Evolutionary conservation across 495 filamentous ascomycete species (phyloP).

Genomic region (Penicillium canescens): DNA sequence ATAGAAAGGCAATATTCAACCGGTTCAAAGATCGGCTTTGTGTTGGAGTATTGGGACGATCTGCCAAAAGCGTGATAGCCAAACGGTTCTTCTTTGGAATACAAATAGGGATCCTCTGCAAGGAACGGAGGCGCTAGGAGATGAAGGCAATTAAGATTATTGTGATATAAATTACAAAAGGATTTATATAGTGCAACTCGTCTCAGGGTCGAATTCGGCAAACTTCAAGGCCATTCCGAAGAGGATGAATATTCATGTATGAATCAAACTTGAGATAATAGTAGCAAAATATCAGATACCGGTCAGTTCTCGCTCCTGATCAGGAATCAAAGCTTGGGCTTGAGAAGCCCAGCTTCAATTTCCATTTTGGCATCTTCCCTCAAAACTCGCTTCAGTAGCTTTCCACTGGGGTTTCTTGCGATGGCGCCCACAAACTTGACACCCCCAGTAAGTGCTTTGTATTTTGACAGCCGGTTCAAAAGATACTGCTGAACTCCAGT

Average conservation of each 20-base stretch:
- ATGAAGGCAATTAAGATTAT: too few species aligned
- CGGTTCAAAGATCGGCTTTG: background rate
- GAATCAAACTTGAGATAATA: background rate
- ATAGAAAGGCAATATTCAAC: background rate
- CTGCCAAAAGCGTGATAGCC: too few species aligned
- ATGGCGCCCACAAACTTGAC: conserved; percentile 75
- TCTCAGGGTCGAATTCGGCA: too few species aligned
- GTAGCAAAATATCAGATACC: too few species aligned
- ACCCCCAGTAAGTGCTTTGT: conserved; percentile 78
- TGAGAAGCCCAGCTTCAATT: conserved; percentile 21
- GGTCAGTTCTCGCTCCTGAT: background rate
- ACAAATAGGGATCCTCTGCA: too few species aligned
- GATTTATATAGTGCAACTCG: too few species aligned
- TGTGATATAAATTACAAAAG: too few species aligned
- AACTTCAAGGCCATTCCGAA: too few species aligned
- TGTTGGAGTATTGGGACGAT: background rate
- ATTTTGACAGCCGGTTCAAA: conserved; percentile 51
- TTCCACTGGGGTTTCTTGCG: conserved; percentile 78
- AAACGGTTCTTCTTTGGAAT: too few species aligned
- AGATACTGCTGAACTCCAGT: conserved; percentile 60
- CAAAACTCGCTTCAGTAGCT: conserved; percentile 74
- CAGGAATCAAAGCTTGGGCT: conserved; percentile 20
- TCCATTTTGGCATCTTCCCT: conserved; percentile 47
- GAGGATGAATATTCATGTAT: too few species aligned
- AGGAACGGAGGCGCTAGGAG: too few species aligned